Base-by-base conservation (phyloP, 2,329 filamentous ascomycete species). In the Clonostachys sp. region DNA sequence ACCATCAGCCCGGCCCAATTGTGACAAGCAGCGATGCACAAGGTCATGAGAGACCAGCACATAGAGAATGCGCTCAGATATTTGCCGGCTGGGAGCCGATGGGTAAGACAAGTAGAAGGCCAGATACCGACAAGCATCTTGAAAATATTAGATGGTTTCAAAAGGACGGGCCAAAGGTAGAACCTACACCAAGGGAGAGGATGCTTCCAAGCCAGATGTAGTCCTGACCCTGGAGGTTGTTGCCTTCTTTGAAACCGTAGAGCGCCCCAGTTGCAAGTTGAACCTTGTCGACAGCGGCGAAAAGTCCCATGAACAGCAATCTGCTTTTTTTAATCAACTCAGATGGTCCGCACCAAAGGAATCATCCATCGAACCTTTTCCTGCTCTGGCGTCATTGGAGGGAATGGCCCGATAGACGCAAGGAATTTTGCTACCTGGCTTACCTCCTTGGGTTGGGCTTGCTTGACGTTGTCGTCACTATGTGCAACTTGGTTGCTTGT, bases 241-340 rank as follows among this genome's bases (percentile, higher is more conserved):
- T 53, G 41, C 53, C 55, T 10, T 52, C 33, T 7, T 36, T 46
- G 18, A 57, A 53, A 50, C 54, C 56, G 48, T 56, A 61, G 36
- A 57, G 58, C 18, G 46, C 60, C 16, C 46, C 56, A 30, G 56
- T 61, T 12, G 51, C 51, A 44, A 64, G 58, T 12, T 59, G 58
- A 43, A 62, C 58, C 45, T 65, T 63, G 54, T 64, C 59, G 13
- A 63, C 49, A 16, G 52, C 49, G 14, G 34, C 44, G 14, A 46
- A 39, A 14, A 12, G 17, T 34, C 30, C 30, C 14, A 35, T 39
- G 17, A 39, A n/a, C 36, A 39, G 14, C 24, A 10, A 10, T 30
- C 24, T 10, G 24, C 24, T 30, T 30, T 10, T 9, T 30, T 30
- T 30, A 10, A 12, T 39, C 3, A 10, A 10, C 3, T n/a, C 10